Evolutionary conservation across 208 protist species (phyloP), one percentile per base, ranked within the genome.

Genomic region (Trypanosoma platydactyli): DNA sequence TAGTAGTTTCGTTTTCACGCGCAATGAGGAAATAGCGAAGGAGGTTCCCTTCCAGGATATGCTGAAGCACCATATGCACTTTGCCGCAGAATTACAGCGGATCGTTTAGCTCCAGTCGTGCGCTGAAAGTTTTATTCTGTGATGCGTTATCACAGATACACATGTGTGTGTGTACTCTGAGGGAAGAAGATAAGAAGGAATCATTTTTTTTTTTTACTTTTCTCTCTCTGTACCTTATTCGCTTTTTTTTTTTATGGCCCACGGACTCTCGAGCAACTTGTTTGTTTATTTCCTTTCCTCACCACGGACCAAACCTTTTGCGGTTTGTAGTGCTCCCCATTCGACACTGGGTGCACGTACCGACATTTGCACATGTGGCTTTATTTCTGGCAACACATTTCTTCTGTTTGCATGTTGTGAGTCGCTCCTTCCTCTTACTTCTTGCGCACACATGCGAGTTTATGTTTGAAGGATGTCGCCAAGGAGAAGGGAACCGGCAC

Each of bases 41-140:
- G 86, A 92, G 59, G 87, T 96, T 24, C 88, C 91, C 3, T 94
- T 90, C 65, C 44, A 80, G 54, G 84, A 92, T 42, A 88, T 94
- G 77, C 83, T 96, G 20, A 66, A 77, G 61, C 64, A 94, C 46
- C 76, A 91, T 64, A 83, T 96, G 42, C 58, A 81, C 16, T 91
- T 93, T 65, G 84, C 83, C 7, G 84, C 80, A 5, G 88, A 92
- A 46, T 55, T 94, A 38, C 88, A 94, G 70, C 88, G 88, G 33
- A 89, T 96, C 75, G 85, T 96, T 20, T 94, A 84, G 70, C 30
- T 51, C 1, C 66, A 57, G 50, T 48, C 30, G 22, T 49, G 18
- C 44, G 33, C 51, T 50, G 1, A 2, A 48, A n/a, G 13, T 48
- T 48, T 48, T 12, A 22, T 48, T 16, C 44, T 38, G 5, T 38